phyloP scores from a whole-genome alignment of 768 basidiomycete species.

The Leucosporidium yakuticum region DNA sequence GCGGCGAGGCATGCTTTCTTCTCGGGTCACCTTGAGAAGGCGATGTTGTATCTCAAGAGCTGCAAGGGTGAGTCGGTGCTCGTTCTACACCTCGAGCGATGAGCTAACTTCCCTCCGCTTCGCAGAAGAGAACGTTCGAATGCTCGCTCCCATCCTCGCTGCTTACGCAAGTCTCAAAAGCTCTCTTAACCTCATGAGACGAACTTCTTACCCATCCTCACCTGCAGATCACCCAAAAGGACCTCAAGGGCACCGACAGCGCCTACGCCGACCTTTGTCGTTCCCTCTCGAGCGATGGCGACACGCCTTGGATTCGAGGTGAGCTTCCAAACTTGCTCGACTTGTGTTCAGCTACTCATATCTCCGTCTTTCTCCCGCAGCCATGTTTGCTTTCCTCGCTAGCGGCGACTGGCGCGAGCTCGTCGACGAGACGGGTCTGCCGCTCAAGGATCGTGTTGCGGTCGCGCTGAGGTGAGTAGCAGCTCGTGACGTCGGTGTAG shows the following conservation, averaged over 20 bases:
- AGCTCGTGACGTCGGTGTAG: too few relatives aligned
- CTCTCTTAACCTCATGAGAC: too few relatives aligned
- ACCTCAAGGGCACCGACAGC: conserved; percentile 18
- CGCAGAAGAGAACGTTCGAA: conserved; percentile 25
- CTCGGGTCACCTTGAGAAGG: conserved; percentile 28
- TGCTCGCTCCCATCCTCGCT: conserved; percentile 32
- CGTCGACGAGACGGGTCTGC: conserved; percentile 30
- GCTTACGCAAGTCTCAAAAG: conserved; percentile 14
- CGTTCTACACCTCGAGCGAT: background rate
- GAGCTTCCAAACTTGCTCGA: background rate
- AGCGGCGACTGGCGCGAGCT: conserved; percentile 33
- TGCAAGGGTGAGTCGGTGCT: conserved; percentile 19
- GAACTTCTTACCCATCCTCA: background rate
- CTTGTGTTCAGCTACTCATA: too few relatives aligned
- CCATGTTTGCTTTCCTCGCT: conserved; percentile 30
- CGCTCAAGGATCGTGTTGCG: conserved; percentile 29
- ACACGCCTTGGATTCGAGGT: conserved; percentile 28
- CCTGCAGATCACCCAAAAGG: conserved; percentile 8
- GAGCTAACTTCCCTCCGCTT: background rate
- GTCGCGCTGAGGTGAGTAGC: conserved; percentile 17
- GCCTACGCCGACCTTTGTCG: conserved; percentile 24
- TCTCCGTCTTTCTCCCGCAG: background rate
- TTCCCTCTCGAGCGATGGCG: conserved; percentile 28
- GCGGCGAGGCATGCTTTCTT: conserved; percentile 33
- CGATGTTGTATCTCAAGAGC: conserved; percentile 14